These are phyloP conservation scores for Penicillium corylophilum DNA, from an alignment of 2,329 filamentous ascomycete species.

Conservation along the genomic window DNA sequence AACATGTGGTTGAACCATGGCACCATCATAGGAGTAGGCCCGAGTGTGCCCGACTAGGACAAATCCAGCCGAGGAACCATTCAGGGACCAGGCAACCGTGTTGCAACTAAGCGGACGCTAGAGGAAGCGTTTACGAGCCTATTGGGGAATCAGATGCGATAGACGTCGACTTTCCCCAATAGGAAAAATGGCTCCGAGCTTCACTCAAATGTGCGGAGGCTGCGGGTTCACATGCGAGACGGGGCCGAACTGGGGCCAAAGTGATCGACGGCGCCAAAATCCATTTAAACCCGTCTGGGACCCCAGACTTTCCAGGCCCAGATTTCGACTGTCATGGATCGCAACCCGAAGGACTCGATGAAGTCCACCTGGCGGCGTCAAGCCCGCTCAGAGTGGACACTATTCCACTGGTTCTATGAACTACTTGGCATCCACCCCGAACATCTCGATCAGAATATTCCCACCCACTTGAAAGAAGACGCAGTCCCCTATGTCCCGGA, in stretches of 20 bases:
- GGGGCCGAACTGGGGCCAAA: conserved; percentile 9
- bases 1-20: conserved; percentile 1
- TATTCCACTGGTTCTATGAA: conserved; percentile 28
- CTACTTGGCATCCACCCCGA: conserved; percentile 24
- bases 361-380: conserved; percentile 28
- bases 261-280: conserved; percentile 16
- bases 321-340: conserved; percentile 8
- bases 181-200: conserved; percentile 10
- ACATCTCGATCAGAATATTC: conserved; percentile 20
- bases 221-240: conserved; percentile 24
- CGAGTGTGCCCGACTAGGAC: not conserved
- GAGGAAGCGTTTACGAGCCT: conserved; percentile 1
- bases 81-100: not conserved
- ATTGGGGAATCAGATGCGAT: conserved; percentile 18
- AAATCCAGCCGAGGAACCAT: not conserved
- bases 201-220: conserved; percentile 15
- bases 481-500: conserved; percentile 23
- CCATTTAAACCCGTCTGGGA: conserved; percentile 14
- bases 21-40: not conserved
- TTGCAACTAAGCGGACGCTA: conserved; percentile 1
- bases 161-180: conserved; percentile 4
- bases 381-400: conserved; percentile 23
- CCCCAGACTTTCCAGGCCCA: not conserved
- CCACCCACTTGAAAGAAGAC: conserved; percentile 22
- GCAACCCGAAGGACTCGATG: conserved; percentile 29